Percentiles rank a stretch among this genome's conserved stretches.
phyloP scores from a whole-genome alignment of 2,329 filamentous ascomycete species.

The Acarospora socialis region DNA sequence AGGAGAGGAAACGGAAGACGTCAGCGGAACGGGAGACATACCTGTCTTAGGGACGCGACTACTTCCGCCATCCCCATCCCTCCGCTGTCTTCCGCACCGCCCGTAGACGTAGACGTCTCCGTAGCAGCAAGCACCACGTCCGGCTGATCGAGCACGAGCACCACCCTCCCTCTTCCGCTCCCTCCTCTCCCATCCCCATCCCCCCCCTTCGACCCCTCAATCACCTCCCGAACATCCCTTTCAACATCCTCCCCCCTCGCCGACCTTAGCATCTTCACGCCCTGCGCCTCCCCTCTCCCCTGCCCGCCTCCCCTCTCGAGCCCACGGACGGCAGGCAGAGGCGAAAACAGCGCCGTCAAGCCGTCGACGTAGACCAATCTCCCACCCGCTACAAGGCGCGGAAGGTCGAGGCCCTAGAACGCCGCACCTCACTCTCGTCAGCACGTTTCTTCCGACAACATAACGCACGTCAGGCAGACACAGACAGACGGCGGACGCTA shows the following conservation, averaged over 20 bases:
- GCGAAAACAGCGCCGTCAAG: constrained; percentile 43
- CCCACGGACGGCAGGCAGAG: constrained; percentile 14
- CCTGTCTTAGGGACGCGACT: constrained; percentile 48
- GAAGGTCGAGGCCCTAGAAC: constrained; percentile 17
- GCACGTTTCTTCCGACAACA: background rate
- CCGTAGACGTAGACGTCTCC: no score
- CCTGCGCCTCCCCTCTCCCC: background rate
- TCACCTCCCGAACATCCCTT: constrained; percentile 14
- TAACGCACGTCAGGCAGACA: constrained; percentile 1
- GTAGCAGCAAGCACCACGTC: constrained; percentile 50
- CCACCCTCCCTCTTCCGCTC: constrained; percentile 21
- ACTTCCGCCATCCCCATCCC: constrained; percentile 37
- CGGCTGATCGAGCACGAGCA: constrained; percentile 53
- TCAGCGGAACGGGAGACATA: constrained; percentile 25
- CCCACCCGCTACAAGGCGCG: constrained; percentile 37
- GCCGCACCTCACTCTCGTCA: background rate
- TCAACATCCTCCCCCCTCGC: constrained; percentile 14
- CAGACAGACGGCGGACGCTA: constrained; percentile 1
- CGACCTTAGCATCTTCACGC: constrained; percentile 10
- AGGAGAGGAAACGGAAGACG: constrained; percentile 4
- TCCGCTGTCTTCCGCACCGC: constrained; percentile 27
- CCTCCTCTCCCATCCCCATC: constrained; percentile 15
- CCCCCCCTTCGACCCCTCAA: constrained; percentile 19
- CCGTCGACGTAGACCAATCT: constrained; percentile 65
- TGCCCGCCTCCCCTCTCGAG: constrained; percentile 11